phyloP scores from a whole-genome alignment of 2,329 filamentous ascomycete genomes.

The Microdochium bolleyi region DNA sequence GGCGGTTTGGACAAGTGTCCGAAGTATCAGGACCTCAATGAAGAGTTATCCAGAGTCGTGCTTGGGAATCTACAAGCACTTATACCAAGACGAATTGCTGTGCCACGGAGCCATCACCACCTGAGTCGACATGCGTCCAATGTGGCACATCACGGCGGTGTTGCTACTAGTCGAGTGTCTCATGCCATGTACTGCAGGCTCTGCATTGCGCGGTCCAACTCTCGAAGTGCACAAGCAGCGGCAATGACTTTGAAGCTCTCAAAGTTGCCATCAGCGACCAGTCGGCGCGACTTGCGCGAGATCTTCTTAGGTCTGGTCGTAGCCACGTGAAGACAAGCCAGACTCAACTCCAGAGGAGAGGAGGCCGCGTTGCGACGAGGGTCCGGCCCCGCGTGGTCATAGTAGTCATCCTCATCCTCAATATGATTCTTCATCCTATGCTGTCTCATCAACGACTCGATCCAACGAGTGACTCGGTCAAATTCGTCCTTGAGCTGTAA shows the following conservation, averaged over 20 bases:
- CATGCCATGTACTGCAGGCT: neutral
- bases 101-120: too few species aligned
- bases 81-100: too few species aligned
- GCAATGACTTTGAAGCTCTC: slow-evolving; percentile 21
- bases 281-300: neutral
- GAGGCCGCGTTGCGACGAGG: neutral
- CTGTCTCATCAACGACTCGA: slow-evolving; percentile 26
- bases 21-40: too few species aligned
- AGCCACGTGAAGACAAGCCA: slow-evolving; percentile 18
- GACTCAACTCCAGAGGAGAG: slow-evolving; percentile 15
- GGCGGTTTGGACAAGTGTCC: too few species aligned
- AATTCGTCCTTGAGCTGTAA: slow-evolving; percentile 43
- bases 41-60: too few species aligned
- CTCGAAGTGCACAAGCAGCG: slow-evolving; percentile 17
- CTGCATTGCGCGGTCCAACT: slow-evolving; percentile 15
- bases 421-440: slow-evolving; percentile 4
- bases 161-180: too few species aligned
- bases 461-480: slow-evolving; percentile 34
- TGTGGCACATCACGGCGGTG: too few species aligned
- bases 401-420: slow-evolving; percentile 4
- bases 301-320: neutral
- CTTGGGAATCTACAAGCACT: too few species aligned
- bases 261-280: slow-evolving; percentile 9
- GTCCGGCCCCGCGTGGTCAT: slow-evolving; percentile 1
- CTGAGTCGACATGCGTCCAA: too few species aligned